Evolutionary conservation across 768 basidiomycete genomes (phyloP).

Genomic region (Kwoniella botswanensis): DNA sequence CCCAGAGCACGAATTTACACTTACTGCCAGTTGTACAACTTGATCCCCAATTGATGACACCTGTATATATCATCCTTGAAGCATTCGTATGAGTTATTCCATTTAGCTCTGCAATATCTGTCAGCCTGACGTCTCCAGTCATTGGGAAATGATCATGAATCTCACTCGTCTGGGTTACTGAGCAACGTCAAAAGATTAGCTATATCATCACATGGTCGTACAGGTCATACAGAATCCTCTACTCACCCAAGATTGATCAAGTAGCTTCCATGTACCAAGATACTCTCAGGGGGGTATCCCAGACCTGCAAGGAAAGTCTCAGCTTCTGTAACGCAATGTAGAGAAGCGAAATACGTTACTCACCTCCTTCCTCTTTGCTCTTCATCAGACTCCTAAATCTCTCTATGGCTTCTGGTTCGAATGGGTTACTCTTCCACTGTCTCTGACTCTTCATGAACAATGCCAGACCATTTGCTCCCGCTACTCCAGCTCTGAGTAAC

Average conservation of each 20-base stretch:
- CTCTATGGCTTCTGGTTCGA: conserved; percentile 64
- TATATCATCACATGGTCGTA: not conserved
- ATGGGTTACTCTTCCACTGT: conserved; percentile 73
- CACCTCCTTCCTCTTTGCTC: conserved; percentile 56
- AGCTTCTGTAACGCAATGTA: not conserved
- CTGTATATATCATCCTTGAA: conserved; percentile 81
- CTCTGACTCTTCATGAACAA: conserved; percentile 83
- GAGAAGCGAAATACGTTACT: conserved; percentile 8
- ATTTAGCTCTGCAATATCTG: conserved; percentile 38
- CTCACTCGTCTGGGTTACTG: conserved; percentile 72
- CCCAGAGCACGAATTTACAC: conserved; percentile 51
- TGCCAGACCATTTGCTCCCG: conserved; percentile 81
- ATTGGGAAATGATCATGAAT: conserved; percentile 34
- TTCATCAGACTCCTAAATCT: conserved; percentile 69
- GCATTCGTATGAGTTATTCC: conserved; percentile 62
- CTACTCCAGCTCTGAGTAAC: conserved; percentile 70
- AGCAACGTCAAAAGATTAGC: not conserved
- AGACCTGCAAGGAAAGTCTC: conserved; percentile 54
- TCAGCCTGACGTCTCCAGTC: not conserved
- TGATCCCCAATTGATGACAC: conserved; percentile 75
- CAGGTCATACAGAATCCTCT: not conserved
- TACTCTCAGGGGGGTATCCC: conserved; percentile 67
- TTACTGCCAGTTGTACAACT: conserved; percentile 83
- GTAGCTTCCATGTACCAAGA: conserved; percentile 84
- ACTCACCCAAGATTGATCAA: conserved; percentile 73